Evolutionary conservation across 2,329 filamentous ascomycete species (phyloP).

Genomic region (Aspergillus sp.): DNA sequence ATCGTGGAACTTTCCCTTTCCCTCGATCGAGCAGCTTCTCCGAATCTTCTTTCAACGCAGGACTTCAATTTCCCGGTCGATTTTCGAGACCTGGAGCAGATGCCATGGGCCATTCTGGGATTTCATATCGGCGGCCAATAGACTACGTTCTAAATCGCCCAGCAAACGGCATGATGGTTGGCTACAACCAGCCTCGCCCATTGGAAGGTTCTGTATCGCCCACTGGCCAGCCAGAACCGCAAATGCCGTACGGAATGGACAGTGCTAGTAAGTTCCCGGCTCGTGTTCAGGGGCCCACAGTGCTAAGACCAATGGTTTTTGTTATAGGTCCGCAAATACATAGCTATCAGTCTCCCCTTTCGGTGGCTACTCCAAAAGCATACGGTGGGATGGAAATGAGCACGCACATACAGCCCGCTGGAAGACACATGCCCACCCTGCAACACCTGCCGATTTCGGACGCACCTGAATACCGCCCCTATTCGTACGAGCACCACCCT

Average conservation of each 20-base stretch:
- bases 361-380: slow-evolving; percentile 27
- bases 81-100: slow-evolving; percentile 27
- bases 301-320: background rate
- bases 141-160: slow-evolving; percentile 29
- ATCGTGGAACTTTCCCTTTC: slow-evolving; percentile 28
- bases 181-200: slow-evolving; percentile 29
- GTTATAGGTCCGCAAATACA: slow-evolving; percentile 30
- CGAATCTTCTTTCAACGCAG: slow-evolving; percentile 29
- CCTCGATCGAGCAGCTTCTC: slow-evolving; percentile 39
- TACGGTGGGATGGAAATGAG: slow-evolving; percentile 27
- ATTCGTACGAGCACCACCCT: slow-evolving; percentile 29
- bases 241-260: slow-evolving; percentile 30
- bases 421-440: slow-evolving; percentile 28
- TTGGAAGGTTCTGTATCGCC: slow-evolving; percentile 36
- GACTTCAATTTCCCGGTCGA: slow-evolving; percentile 29
- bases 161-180: slow-evolving; percentile 25
- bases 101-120: slow-evolving; percentile 19
- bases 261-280: slow-evolving; percentile 24
- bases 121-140: slow-evolving; percentile 31
- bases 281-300: background rate
- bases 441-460: slow-evolving; percentile 34
- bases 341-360: slow-evolving; percentile 26
- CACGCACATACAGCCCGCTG: slow-evolving; percentile 27
- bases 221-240: slow-evolving; percentile 27
- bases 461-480: slow-evolving; percentile 36